Evolutionary conservation across 2,329 filamentous ascomycete genomes (phyloP), one percentile per base, ranked within the genome.

Genomic region (Tolypocladium guangdongense): DNA sequence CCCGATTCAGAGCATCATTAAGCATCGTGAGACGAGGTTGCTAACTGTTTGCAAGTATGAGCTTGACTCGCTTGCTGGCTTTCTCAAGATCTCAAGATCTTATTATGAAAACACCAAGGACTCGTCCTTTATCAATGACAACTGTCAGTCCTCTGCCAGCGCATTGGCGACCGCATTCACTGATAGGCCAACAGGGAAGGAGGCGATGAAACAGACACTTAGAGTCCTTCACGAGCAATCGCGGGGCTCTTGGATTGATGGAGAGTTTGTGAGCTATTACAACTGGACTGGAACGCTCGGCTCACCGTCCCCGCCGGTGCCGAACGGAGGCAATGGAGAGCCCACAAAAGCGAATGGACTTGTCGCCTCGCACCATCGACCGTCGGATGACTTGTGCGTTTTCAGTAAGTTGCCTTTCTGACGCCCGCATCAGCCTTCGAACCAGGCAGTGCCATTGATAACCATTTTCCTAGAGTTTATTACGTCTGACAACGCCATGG

Each of bases 1-100:
- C 18, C n/a, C 11, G 7, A 11, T 20, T 11, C 10, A 18, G 22
- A 20, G 10, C 12, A 4, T 11, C 6, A 30, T 30, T 30, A 7
- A 30, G 4, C 11, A 11, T 16, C 22, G 12, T 11, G 8, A 33
- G 20, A 18, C 30, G 7, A 30, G 30, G 30, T 24, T 1, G 35
- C 24, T 49, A 11, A 49, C 18, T 8, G 7, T 11, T 92, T 89
- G 62, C 88, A 92, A 95, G 71, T 95, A 92, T 69, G 90, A 95
- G 70, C 81, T 96, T 41, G 90, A 95, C 72, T 92, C 88, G 10
- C 79, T 95, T 2, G 90, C 90, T 0, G 84, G 88, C 43, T 96
- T 95, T 68, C 77, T 96, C 20, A 83, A 87, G 43, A 77, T 95
- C 4, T 83, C 82, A 2, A 85, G 88, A 49, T 83, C 90, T 55